Evolutionary conservation across 495 filamentous ascomycete genomes (phyloP).

Genomic region (Penicillium egyptiacum): DNA sequence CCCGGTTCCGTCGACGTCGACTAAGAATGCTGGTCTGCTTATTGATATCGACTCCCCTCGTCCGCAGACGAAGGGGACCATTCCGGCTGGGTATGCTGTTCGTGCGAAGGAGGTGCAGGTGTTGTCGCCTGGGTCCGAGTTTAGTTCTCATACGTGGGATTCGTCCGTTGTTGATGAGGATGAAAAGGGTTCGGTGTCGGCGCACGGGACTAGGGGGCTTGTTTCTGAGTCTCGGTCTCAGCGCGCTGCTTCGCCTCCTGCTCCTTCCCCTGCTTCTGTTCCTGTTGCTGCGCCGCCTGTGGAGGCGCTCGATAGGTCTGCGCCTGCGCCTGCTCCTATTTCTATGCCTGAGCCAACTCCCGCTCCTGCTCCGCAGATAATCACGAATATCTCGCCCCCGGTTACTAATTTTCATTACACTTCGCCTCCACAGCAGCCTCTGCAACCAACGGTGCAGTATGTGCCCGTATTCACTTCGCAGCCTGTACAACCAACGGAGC

Average conservation of each 20-base stretch:
- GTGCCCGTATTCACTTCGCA: constrained; percentile 32
- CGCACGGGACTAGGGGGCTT: constrained; percentile 3
- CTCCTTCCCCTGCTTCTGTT: constrained; percentile 3
- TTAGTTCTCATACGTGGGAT: constrained; percentile 21
- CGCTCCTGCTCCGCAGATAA: constrained; percentile 21
- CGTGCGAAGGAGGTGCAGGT: constrained; percentile 8
- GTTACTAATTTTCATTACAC: constrained; percentile 7
- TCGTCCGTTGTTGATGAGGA: constrained; percentile 11
- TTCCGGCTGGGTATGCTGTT: neutral
- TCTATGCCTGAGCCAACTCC: constrained; percentile 15
- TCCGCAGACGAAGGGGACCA: neutral
- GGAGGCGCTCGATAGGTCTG: neutral
- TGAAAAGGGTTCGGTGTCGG: constrained; percentile 16
- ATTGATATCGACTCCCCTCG: constrained; percentile 36
- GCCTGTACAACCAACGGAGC: constrained; percentile 15
- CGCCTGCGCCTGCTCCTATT: constrained; percentile 4
- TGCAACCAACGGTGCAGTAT: constrained; percentile 28
- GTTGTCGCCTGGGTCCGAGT: constrained; percentile 7
- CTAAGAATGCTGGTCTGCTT: constrained; percentile 20
- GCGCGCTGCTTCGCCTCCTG: neutral
- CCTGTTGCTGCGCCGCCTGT: neutral
- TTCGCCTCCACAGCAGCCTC: constrained; percentile 2
- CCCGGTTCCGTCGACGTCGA: neutral
- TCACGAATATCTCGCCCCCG: constrained; percentile 25
- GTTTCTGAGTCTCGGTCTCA: constrained; percentile 3